A percentile compares a stretch with the other conserved stretches of the same genome.
Evolutionary conservation across 441 rosid genomes (phyloP).

Genomic region (Eugenia klotzschiana): DNA sequence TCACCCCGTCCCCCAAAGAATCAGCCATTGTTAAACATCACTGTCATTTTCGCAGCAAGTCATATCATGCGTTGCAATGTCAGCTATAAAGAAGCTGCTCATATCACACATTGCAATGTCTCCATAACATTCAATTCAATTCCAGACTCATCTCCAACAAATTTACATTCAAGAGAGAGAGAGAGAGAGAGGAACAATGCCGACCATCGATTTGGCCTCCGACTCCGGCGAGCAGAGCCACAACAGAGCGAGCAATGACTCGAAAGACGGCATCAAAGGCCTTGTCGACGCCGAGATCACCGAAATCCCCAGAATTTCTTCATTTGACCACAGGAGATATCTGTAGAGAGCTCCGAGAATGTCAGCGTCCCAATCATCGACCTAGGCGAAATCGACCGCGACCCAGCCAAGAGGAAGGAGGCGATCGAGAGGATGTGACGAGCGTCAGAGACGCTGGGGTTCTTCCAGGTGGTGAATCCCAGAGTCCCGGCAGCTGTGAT

Average conservation of each 20-base stretch:
- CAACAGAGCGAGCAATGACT: neutral
- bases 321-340: neutral
- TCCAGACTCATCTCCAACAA: neutral
- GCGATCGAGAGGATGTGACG: neutral
- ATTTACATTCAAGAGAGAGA: neutral
- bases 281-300: neutral
- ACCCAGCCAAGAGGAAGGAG: neutral
- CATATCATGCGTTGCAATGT: too few relatives aligned
- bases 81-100: neutral
- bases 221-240: neutral
- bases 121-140: neutral
- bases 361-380: neutral
- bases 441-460: neutral
- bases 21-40: too few relatives aligned
- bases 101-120: neutral
- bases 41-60: too few relatives aligned
- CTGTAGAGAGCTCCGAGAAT: neutral
- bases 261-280: neutral
- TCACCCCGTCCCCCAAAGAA: too few relatives aligned
- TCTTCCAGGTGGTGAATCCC: constrained; percentile 4
- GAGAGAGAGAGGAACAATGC: neutral
- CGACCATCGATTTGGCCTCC: neutral
- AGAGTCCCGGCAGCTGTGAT: constrained; percentile 13
- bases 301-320: neutral
- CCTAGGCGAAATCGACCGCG: neutral